Evolutionary conservation across 345 rosid genomes (phyloP).

Genomic region (Eucalyptus lansdowneana): DNA sequence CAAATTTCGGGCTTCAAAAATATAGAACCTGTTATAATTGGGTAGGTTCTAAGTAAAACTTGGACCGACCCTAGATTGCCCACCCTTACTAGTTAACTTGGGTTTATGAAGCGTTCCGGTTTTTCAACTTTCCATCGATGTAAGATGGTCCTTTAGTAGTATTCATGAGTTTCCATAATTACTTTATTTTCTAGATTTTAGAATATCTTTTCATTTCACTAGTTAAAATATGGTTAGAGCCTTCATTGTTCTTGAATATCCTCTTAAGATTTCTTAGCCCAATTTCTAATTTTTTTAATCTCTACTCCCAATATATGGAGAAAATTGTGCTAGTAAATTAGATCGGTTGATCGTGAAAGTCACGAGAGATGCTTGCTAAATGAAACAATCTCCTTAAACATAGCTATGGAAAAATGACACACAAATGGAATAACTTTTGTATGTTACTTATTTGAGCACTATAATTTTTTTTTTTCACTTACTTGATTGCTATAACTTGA

Average conservation of each 20-base stretch:
- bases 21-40: neutral
- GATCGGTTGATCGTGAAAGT: neutral
- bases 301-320: neutral
- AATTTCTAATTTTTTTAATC: neutral
- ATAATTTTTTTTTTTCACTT: too few relatives aligned
- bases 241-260: neutral
- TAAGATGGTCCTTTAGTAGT: neutral
- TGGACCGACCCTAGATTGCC: neutral
- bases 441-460: neutral
- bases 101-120: neutral
- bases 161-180: neutral
- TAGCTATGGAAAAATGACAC: too few relatives aligned
- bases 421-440: neutral
- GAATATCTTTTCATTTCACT: neutral
- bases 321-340: neutral
- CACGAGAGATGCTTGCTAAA: neutral
- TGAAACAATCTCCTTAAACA: neutral
- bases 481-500: too few relatives aligned
- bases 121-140: neutral
- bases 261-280: neutral
- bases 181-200: neutral
- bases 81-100: neutral
- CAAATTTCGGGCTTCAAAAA: neutral
- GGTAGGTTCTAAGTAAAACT: neutral
- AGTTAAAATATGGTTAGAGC: neutral